These are phyloP conservation scores for Euptelea pleiosperma DNA, from an alignment of 164 flowering plant species.

Conservation along the genomic window DNA sequence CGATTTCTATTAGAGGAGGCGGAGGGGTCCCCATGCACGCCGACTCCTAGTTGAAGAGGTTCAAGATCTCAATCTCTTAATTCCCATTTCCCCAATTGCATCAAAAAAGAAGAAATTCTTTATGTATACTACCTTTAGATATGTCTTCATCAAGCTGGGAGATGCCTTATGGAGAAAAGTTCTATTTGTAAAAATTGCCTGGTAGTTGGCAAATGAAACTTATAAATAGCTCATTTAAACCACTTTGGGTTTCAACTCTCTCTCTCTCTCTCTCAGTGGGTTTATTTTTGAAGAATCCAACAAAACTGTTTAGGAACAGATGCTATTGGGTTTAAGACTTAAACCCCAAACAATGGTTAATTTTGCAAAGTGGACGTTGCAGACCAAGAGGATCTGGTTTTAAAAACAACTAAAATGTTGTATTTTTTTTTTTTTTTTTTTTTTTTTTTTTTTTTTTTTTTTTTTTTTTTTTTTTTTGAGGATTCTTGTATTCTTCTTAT, in stretches of 20 bases:
- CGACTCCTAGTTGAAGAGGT: slow-evolving; percentile 19
- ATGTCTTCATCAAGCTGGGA: slow-evolving; percentile 6
- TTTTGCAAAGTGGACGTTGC: too few relatives aligned
- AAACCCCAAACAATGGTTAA: too few relatives aligned
- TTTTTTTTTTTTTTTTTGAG: too few relatives aligned
- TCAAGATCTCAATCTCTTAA: neutral
- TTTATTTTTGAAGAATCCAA: neutral
- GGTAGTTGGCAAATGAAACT: slow-evolving; percentile 7
- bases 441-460: too few relatives aligned
- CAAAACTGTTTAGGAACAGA: too few relatives aligned
- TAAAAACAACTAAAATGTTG: too few relatives aligned
- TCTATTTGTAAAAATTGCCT: slow-evolving; percentile 14
- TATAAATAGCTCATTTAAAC: neutral
- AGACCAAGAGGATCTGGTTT: too few relatives aligned
- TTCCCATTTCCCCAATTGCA: slow-evolving; percentile 17
- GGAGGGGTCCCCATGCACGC: slow-evolving; percentile 24
- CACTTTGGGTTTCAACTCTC: neutral
- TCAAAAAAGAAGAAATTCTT: slow-evolving; percentile 6
- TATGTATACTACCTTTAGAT: slow-evolving; percentile 10
- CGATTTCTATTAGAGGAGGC: slow-evolving; percentile 53
- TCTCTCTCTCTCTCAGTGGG: neutral
- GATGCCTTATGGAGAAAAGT: slow-evolving; percentile 8
- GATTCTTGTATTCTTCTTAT: too few relatives aligned
- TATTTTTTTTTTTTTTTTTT: too few relatives aligned
- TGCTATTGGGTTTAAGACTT: too few relatives aligned